phyloP scores from a whole-genome alignment of 148 eudicot species.

The Dysphania ambrosioides region DNA sequence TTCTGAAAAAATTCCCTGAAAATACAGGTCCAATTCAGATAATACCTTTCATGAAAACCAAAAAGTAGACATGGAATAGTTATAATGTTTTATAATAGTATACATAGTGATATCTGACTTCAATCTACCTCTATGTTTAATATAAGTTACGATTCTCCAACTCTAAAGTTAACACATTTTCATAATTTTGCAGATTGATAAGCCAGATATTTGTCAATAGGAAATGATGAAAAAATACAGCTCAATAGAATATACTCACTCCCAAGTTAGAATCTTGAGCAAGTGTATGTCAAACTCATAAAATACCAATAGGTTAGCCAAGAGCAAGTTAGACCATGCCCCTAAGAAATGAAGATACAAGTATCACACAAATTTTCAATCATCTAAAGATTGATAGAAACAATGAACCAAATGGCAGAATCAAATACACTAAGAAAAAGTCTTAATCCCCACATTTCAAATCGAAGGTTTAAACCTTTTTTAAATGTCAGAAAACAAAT shows the following conservation, averaged over 20 bases:
- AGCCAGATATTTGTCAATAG: background rate
- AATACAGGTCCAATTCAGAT: background rate
- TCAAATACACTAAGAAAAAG: too few species aligned
- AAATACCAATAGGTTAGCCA: background rate
- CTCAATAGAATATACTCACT: background rate
- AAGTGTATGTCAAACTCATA: background rate
- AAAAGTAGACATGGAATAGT: background rate
- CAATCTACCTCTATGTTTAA: background rate
- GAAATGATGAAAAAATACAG: background rate
- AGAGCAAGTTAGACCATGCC: background rate
- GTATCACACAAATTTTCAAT: too few species aligned
- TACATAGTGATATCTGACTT: too few species aligned
- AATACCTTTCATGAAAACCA: background rate
- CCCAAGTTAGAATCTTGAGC: background rate
- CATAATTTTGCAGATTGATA: background rate
- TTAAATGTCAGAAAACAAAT: constrained; percentile 14
- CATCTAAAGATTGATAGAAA: too few species aligned
- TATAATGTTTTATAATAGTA: too few species aligned
- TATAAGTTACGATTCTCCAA: too few species aligned
- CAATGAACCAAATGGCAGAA: too few species aligned
- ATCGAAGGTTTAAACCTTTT: background rate
- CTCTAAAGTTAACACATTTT: background rate
- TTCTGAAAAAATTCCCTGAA: constrained; percentile 81
- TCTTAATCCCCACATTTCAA: too few species aligned
- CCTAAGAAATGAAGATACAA: background rate